Evolutionary conservation across 2,329 filamentous ascomycete genomes (phyloP), one percentile per base, ranked within the genome.

Genomic region (Aspergillus flavus): DNA sequence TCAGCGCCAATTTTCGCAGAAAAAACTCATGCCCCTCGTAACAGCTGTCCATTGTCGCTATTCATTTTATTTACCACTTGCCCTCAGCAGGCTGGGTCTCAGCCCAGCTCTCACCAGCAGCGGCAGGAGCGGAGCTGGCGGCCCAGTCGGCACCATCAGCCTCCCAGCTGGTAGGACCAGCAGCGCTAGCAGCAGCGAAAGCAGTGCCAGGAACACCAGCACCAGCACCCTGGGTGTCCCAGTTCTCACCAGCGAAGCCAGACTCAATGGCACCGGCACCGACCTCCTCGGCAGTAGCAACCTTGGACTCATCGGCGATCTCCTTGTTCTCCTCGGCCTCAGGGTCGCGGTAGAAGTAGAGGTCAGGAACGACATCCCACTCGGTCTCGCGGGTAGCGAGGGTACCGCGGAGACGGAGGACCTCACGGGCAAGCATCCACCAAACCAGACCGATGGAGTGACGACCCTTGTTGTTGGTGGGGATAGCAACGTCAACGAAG

Each of bases 331-430:
- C 95, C 89, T 99, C 95, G 74, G 94, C 93, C 86, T 99, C 95
- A 76, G 96, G 95, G 85, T 99, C 96, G 82, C 96, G 95, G 92
- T 99, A 97, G 91, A 99, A 99, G 93, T 99, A 99, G 78, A 99
- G 86, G 90, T 99, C 95, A 78, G 96, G 93, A 90, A 99, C 98
- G 84, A 96, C 91, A 81, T 99, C 95, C 95, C 95, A 99, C 82
- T 96, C 92, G 68, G 91, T 90, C 85, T 99, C 95, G 82, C 95
- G 93, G 87, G 88, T 93, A 81, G 92, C 91, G 80, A 99, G 93
- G 79, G 94, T 98, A 76, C 96, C 95, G 77, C 95, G 93, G 79
- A 99, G 93, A 81, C 96, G 93, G 83, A 99, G 94, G 81, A 99
- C 94, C 89, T 99, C 95, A 88, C 95, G 95, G 82, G 95, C 94